Base-by-base conservation (phyloP, 306 rosid genomes). In the Mucuna pruriens region DNA sequence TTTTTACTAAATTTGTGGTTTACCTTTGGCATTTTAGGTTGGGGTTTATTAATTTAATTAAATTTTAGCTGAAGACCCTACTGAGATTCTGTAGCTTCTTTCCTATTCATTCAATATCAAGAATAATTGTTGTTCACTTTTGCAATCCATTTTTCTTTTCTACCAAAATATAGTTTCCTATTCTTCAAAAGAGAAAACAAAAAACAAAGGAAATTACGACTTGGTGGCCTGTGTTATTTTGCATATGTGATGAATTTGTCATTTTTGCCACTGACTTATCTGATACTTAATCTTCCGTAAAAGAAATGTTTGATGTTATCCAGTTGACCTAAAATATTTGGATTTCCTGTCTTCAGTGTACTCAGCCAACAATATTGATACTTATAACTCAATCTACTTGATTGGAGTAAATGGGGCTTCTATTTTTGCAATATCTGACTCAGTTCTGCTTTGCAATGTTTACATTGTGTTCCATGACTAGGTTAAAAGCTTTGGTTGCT, bases 401-500 rank as follows among this genome's bases (percentile, higher is more conserved):
- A 17, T 70, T 20, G 20, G 61, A 69, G 61, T 54, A 11, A 69
- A 55, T 15, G 62, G 15, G 62, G 62, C 34, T 34, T 29, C 55
- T 16, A 70, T 39, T 2, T 62, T 17, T 34, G 57, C 58, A 49
- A 26, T 36, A 25, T 64, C 49, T 40, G 33, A 31, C 34, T 67
- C 25, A 48, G 11, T 44, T 72, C 17, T 57, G 62, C 60, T 74
- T 9, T 66, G 22, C 26, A 19, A 66, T 38, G 36, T 23, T 40
- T 38, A 33, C 71, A 45, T 60, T 71, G 39, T 69, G 75, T 60
- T 83, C 76, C 80, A 40, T 60, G 75, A 78, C 64, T 83, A 93
- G 99, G 99, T 88, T 95, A 81, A 93, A 93, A 89, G 92, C 92
- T 84, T 91, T 95, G 92, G 93, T 95, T 38, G 92, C 97, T 40